These are phyloP conservation scores for Fusarium stilboides DNA, from an alignment of 2,329 filamentous ascomycete genomes.

Conservation along the genomic window DNA sequence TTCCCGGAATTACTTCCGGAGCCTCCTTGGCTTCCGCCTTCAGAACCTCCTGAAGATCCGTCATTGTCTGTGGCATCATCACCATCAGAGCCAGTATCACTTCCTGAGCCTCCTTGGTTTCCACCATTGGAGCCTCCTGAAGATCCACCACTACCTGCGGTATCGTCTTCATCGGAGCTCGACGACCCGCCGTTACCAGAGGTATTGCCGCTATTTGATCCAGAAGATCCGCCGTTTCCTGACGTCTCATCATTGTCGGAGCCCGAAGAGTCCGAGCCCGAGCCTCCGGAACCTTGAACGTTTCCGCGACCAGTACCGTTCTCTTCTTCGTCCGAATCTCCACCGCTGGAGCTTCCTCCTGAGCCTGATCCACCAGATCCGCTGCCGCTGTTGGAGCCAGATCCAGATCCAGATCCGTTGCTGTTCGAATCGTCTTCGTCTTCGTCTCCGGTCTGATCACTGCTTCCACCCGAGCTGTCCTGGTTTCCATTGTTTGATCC, in stretches of 20 bases:
- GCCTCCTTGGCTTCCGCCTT: background rate
- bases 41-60: background rate
- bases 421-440: background rate
- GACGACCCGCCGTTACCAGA: background rate
- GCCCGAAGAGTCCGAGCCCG: background rate
- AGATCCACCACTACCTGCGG: background rate
- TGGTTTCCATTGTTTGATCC: background rate
- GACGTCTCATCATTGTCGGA: background rate
- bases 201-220: background rate
- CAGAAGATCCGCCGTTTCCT: background rate
- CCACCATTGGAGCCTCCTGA: background rate
- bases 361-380: conserved; percentile 1
- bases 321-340: background rate
- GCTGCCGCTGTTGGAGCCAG: background rate
- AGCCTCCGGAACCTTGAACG: background rate
- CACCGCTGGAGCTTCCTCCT: background rate
- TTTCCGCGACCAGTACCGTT: background rate
- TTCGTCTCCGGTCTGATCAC: background rate
- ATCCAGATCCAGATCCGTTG: background rate
- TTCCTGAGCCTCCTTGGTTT: background rate
- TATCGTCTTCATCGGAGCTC: background rate
- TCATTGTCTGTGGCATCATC: background rate
- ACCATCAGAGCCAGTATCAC: background rate
- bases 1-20: background rate
- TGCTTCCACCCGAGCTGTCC: background rate